A percentile compares a stretch with the other conserved stretches of the same genome.
phyloP scores from a whole-genome alignment of 2,329 filamentous ascomycete genomes.

The Penicillium hordei region DNA sequence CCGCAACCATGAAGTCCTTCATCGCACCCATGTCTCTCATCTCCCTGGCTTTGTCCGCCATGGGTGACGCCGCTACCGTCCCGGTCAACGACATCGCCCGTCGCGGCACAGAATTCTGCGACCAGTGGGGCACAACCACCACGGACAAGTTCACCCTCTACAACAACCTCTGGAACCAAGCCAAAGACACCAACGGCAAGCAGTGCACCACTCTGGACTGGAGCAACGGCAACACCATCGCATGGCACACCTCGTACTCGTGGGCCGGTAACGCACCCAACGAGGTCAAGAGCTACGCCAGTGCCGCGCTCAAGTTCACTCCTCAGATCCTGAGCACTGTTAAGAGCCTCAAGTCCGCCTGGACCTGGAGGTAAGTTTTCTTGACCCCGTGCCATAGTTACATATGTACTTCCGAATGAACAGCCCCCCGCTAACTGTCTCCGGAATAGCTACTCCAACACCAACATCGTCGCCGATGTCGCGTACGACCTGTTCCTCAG shows the following conservation, averaged over 20 bases:
- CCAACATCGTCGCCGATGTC: conserved; percentile 56
- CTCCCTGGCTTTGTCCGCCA: conserved; percentile 20
- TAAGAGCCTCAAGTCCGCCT: conserved; percentile 46
- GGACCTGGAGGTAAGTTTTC: conserved; percentile 44
- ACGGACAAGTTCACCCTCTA: conserved; percentile 51
- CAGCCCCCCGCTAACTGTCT: not conserved
- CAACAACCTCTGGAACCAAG: conserved; percentile 55
- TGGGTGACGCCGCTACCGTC: conserved; percentile 26
- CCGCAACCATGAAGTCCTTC: conserved; percentile 31
- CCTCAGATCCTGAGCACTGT: conserved; percentile 37
- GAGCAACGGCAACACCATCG: conserved; percentile 35
- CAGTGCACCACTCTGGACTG: conserved; percentile 48
- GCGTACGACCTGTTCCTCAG: conserved; percentile 63
- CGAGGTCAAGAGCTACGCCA: conserved; percentile 51
- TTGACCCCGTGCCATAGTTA: not conserved
- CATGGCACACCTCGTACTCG: conserved; percentile 49
- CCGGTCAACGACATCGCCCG: conserved; percentile 15
- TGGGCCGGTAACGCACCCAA: conserved; percentile 40
- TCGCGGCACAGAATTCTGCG: conserved; percentile 39
- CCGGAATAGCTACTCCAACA: conserved; percentile 49
- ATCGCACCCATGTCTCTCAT: conserved; percentile 21
- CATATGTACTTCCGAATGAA: not conserved
- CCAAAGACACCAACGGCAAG: conserved; percentile 36
- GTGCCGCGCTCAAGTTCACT: conserved; percentile 43
- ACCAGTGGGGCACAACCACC: conserved; percentile 39